phyloP scores from a whole-genome alignment of 2,329 filamentous ascomycete species.

The Aspergillus tamarii region DNA sequence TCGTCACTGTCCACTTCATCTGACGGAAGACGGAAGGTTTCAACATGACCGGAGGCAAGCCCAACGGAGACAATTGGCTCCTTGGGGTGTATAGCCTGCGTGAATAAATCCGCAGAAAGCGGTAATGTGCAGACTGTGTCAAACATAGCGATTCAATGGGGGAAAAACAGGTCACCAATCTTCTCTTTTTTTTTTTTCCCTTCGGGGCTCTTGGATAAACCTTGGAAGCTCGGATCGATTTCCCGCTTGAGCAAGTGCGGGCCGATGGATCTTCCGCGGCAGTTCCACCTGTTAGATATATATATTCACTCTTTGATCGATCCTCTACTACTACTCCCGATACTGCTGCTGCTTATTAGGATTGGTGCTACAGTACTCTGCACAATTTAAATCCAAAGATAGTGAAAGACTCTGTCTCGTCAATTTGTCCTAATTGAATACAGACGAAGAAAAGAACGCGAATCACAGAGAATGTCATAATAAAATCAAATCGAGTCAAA shows the following conservation, averaged over 20 bases:
- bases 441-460: conserved; percentile 11
- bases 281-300: background rate
- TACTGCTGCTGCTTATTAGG: background rate
- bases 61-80: conserved; percentile 86
- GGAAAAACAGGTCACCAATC: background rate
- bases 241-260: conserved; percentile 20
- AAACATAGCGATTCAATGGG: conserved; percentile 64
- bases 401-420: background rate
- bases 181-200: background rate
- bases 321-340: background rate
- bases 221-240: conserved; percentile 2
- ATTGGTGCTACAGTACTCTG: background rate
- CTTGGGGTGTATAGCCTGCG: conserved; percentile 81
- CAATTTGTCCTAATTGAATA: conserved; percentile 3
- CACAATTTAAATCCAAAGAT: background rate
- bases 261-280: conserved; percentile 27
- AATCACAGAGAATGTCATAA: background rate
- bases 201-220: background rate
- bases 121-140: conserved; percentile 91
- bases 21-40: conserved; percentile 76
- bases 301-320: background rate
- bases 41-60: conserved; percentile 80
- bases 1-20: conserved; percentile 55
- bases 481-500: background rate
- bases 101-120: conserved; percentile 82